These are phyloP conservation scores for Lizonia empirigonia DNA, from an alignment of 2,329 filamentous ascomycete genomes.

Conservation along the genomic window DNA sequence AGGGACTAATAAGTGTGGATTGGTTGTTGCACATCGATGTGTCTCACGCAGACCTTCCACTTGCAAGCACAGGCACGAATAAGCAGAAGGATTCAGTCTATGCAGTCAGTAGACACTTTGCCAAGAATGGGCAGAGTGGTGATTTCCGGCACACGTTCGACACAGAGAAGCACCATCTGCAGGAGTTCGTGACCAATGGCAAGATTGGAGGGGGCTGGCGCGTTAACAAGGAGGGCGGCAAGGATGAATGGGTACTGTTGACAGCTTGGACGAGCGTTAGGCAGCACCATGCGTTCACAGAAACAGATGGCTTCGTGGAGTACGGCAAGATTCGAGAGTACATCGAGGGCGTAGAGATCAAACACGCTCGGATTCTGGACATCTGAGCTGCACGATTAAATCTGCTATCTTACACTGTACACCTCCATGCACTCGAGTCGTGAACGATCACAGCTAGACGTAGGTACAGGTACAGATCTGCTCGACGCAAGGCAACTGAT, in stretches of 20 bases:
- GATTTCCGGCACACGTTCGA: conserved; percentile 39
- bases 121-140: conserved; percentile 28
- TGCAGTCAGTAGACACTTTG: conserved; percentile 44
- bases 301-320: conserved; percentile 40
- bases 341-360: conserved; percentile 30
- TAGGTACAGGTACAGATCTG: neutral
- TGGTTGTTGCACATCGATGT: conserved; percentile 54
- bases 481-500: neutral
- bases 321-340: conserved; percentile 28
- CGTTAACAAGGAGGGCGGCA: conserved; percentile 43
- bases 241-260: conserved; percentile 53
- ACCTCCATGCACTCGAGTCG: neutral
- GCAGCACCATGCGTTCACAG: conserved; percentile 45
- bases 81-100: conserved; percentile 23
- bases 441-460: neutral
- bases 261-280: conserved; percentile 48
- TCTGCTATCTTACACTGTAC: neutral
- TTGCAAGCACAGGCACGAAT: conserved; percentile 20
- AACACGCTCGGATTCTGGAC: conserved; percentile 30
- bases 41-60: conserved; percentile 40
- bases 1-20: conserved; percentile 48
- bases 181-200: conserved; percentile 35
- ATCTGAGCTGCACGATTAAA: conserved; percentile 10
- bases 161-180: conserved; percentile 30
- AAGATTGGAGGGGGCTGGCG: conserved; percentile 49